These are phyloP conservation scores for Monosporascus sp. DNA, from an alignment of 2,329 filamentous ascomycete species.

Conservation along the genomic window DNA sequence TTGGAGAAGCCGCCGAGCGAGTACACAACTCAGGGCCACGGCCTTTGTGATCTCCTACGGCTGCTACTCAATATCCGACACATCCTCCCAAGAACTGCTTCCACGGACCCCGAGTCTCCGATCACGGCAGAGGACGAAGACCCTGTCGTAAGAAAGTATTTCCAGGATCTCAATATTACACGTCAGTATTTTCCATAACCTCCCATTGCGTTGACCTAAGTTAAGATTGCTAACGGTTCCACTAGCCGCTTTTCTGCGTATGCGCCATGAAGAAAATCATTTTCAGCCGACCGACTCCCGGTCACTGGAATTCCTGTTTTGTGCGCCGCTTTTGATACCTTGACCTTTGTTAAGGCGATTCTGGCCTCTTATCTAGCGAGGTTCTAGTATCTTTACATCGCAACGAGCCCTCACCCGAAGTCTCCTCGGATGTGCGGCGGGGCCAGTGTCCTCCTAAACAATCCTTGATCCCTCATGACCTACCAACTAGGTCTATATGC, in stretches of 20 bases:
- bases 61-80: conserved; percentile 59
- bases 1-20: conserved; percentile 50
- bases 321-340: conserved; percentile 34
- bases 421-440: no score
- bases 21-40: conserved; percentile 55
- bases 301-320: conserved; percentile 40
- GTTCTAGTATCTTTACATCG: neutral
- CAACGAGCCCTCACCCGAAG: neutral
- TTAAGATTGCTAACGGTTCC: conserved; percentile 5
- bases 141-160: conserved; percentile 43
- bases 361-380: neutral
- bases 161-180: conserved; percentile 49
- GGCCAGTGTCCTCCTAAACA: no score
- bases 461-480: no score
- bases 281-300: conserved; percentile 46
- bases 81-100: conserved; percentile 48
- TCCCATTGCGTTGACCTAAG: neutral
- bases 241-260: conserved; percentile 32
- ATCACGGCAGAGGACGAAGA: conserved; percentile 43
- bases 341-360: neutral
- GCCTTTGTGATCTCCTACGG: conserved; percentile 52
- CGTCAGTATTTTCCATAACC: conserved; percentile 39
- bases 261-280: conserved; percentile 45
- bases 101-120: conserved; percentile 40
- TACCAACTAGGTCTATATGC: no score